A percentile compares a stretch with the other conserved stretches of the same genome.
Evolutionary conservation across 768 basidiomycete genomes (phyloP).

Genomic region (Lactarius akahatsu): DNA sequence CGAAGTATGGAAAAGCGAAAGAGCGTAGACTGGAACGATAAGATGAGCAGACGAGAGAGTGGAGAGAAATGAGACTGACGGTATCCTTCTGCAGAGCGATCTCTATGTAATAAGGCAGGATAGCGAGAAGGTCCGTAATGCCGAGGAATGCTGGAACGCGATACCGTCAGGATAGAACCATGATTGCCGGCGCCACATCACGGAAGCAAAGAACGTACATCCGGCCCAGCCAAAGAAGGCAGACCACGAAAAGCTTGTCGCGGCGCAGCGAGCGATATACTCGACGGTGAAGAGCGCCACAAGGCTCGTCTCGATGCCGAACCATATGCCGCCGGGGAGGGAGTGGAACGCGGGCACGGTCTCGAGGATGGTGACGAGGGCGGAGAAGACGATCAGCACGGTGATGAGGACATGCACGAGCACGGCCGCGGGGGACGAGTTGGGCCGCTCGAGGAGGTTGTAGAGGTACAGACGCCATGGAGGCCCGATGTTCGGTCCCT

Average conservation of each 20-base stretch:
- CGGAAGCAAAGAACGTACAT: conserved; percentile 49
- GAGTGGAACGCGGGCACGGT: conserved; percentile 76
- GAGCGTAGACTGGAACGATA: conserved; percentile 59
- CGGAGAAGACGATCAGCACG: conserved; percentile 68
- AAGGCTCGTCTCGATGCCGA: conserved; percentile 82
- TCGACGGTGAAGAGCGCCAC: conserved; percentile 88
- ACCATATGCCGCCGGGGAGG: conserved; percentile 71
- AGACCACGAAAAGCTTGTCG: conserved; percentile 71
- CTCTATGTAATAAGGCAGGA: conserved; percentile 88
- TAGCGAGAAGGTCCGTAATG: conserved; percentile 80
- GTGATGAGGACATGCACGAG: conserved; percentile 70
- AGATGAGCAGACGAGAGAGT: not conserved
- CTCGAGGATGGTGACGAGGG: conserved; percentile 74
- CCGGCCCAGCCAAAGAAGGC: conserved; percentile 62
- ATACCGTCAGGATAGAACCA: not conserved
- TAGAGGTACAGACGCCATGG: conserved; percentile 67
- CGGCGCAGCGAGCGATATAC: conserved; percentile 67
- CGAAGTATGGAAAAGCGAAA: conserved; percentile 91
- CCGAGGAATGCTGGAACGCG: conserved; percentile 67
- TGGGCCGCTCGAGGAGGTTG: conserved; percentile 76
- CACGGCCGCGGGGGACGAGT: conserved; percentile 74
- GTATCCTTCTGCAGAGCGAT: conserved; percentile 82
- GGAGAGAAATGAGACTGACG: conserved; percentile 43
- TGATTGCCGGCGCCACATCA: not conserved
- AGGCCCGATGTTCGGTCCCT: conserved; percentile 8